phyloP scores from a whole-genome alignment of 2,329 filamentous ascomycete genomes.

The Ophiostoma sp. region DNA sequence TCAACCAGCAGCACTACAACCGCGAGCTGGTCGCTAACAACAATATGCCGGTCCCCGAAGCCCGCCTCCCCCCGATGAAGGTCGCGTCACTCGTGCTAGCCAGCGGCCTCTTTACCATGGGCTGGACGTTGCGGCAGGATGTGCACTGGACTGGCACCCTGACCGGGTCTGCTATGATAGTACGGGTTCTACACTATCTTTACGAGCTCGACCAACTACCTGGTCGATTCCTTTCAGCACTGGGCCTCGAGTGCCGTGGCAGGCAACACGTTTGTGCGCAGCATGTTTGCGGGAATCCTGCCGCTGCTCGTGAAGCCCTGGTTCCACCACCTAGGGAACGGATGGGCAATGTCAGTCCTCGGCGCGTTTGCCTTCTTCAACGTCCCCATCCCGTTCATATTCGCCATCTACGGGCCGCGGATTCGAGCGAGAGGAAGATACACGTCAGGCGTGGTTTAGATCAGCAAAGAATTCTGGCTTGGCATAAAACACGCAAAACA shows the following conservation, averaged over 20 bases:
- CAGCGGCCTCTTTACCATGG: not conserved
- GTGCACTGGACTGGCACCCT: not conserved
- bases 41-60: not conserved
- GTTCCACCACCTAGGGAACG: slow-evolving; percentile 56
- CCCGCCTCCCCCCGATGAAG: not conserved
- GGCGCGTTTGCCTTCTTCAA: slow-evolving; percentile 42
- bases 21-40: not conserved
- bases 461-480: not conserved
- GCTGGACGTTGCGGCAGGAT: not conserved
- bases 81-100: not conserved
- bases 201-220: slow-evolving; percentile 49
- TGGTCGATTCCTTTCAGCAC: slow-evolving; percentile 49
- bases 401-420: not conserved
- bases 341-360: slow-evolving; percentile 51
- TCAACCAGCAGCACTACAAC: slow-evolving; percentile 1
- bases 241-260: slow-evolving; percentile 60
- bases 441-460: not conserved
- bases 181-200: slow-evolving; percentile 42
- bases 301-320: slow-evolving; percentile 55
- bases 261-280: slow-evolving; percentile 55
- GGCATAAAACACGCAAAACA: slow-evolving; percentile 7
- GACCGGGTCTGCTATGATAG: slow-evolving; percentile 5
- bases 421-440: not conserved
- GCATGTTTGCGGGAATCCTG: slow-evolving; percentile 51
- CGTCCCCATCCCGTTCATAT: slow-evolving; percentile 48